Percentiles rank a stretch among this genome's conserved stretches.
Conservation (phyloP, 352 stramenopile species). For the Phytophthora ramorum region DNA sequence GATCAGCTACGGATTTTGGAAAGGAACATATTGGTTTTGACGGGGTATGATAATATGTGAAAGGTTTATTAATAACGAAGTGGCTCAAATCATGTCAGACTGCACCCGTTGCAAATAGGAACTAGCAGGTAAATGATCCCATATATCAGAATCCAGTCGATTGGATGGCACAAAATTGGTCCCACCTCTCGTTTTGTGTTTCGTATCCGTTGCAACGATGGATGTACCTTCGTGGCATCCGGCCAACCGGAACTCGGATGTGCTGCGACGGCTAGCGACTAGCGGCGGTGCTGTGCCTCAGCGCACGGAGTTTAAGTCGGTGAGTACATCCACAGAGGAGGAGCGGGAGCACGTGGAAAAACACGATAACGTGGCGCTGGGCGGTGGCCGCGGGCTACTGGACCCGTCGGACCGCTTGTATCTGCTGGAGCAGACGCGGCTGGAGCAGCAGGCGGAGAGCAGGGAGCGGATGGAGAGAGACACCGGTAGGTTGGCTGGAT, state of each 20-base stretch:
- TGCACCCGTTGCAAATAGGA: slow-evolving; percentile 6
- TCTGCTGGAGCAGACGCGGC: slow-evolving; percentile 66
- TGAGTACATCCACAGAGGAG: slow-evolving; percentile 77
- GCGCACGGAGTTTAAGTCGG: slow-evolving; percentile 75
- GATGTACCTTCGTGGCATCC: slow-evolving; percentile 81
- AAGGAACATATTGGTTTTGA: neutral
- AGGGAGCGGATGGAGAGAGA: slow-evolving; percentile 43
- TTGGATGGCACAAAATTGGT: neutral
- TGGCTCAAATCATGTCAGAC: slow-evolving; percentile 2
- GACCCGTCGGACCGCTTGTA: slow-evolving; percentile 82
- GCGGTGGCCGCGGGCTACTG: slow-evolving; percentile 63
- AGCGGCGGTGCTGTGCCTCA: slow-evolving; percentile 27
- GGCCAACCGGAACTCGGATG: slow-evolving; percentile 64
- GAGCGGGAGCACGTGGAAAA: slow-evolving; percentile 67
- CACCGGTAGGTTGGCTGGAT: slow-evolving; percentile 28
- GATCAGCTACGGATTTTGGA: neutral
- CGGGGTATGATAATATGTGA: neutral
- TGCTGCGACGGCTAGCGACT: slow-evolving; percentile 36
- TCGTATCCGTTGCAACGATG: slow-evolving; percentile 40
- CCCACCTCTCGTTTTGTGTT: too few species aligned
- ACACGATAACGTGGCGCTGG: slow-evolving; percentile 39
- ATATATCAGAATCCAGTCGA: slow-evolving; percentile 22
- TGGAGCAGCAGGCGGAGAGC: slow-evolving; percentile 47
- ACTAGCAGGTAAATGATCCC: slow-evolving; percentile 9
- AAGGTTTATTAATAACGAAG: neutral